A percentile compares a stretch with the other conserved stretches of the same genome.
Evolutionary conservation across 2,329 filamentous ascomycete genomes (phyloP).

Genomic region (Talaromyces sp.): DNA sequence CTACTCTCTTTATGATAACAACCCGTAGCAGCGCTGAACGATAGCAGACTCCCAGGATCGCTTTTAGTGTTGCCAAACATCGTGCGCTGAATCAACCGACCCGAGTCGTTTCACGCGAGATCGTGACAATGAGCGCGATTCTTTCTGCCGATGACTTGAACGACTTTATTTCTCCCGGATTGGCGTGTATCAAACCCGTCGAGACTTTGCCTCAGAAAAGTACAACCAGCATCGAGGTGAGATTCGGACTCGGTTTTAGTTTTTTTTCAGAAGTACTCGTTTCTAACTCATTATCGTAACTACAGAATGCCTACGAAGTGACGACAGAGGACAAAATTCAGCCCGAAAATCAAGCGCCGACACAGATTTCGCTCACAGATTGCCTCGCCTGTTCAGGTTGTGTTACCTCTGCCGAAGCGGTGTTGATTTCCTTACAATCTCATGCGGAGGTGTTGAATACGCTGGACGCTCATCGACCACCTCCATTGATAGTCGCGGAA

Average conservation of each 20-base stretch:
- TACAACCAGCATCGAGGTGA: slow-evolving; percentile 47
- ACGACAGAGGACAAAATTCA: slow-evolving; percentile 81
- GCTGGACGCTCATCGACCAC: slow-evolving; percentile 61
- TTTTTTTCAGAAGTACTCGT: background rate
- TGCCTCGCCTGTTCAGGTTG: slow-evolving; percentile 97
- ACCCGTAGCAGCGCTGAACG: background rate
- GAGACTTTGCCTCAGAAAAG: slow-evolving; percentile 75
- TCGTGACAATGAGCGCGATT: slow-evolving; percentile 80
- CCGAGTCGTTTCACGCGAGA: background rate
- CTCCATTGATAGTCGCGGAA: slow-evolving; percentile 30
- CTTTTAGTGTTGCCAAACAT: background rate
- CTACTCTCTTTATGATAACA: background rate
- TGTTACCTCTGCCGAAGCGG: slow-evolving; percentile 93
- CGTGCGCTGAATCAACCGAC: background rate
- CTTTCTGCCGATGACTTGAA: slow-evolving; percentile 95
- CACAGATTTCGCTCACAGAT: slow-evolving; percentile 93
- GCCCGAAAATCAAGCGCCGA: slow-evolving; percentile 61
- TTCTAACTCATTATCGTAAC: background rate
- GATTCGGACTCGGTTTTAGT: slow-evolving; percentile 15
- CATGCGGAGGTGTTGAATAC: slow-evolving; percentile 85
- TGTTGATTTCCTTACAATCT: slow-evolving; percentile 92
- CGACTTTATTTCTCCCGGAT: slow-evolving; percentile 96
- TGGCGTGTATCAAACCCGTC: slow-evolving; percentile 96
- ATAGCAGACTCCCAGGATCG: background rate
- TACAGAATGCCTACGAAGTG: slow-evolving; percentile 70